Conservation (phyloP, 805 yeast genomes). For the Isabelozyma gotoi region DNA sequence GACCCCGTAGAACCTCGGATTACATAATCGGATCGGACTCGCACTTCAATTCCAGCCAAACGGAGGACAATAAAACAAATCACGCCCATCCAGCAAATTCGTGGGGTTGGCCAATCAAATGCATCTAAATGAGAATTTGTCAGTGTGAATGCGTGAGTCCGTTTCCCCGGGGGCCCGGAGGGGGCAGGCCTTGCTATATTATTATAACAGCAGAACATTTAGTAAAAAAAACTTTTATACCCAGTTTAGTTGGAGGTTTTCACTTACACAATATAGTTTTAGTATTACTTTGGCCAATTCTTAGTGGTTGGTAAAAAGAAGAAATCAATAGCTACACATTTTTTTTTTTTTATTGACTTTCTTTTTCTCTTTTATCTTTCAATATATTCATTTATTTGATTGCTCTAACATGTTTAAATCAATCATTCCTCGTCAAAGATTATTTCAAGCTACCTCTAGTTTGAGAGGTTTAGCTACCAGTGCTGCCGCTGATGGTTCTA, state of each 20-base stretch:
- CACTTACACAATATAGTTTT: neutral
- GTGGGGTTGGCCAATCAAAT: constrained; percentile 1
- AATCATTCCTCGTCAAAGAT: constrained; percentile 14
- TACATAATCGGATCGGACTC: neutral
- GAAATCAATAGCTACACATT: too few species aligned
- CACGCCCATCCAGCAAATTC: neutral
- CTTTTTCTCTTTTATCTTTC: neutral
- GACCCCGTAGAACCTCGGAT: too few species aligned
- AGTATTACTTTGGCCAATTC: neutral
- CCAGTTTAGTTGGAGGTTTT: neutral
- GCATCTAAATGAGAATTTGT: neutral
- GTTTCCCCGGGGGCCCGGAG: constrained; percentile 1
- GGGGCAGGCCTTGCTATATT: neutral
- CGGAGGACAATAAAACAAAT: neutral
- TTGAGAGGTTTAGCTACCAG: constrained; percentile 48
- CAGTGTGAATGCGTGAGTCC: neutral
- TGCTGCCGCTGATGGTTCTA: constrained; percentile 49
- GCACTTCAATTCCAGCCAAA: neutral
- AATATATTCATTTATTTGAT: neutral
- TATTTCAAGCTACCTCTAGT: constrained; percentile 4
- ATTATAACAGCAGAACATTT: too few species aligned
- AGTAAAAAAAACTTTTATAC: too few species aligned
- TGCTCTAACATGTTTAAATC: constrained; percentile 17
- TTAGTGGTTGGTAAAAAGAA: neutral
- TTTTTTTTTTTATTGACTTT: neutral